A percentile compares a stretch with the other conserved stretches of the same genome.
These are phyloP conservation scores for Sclerotinia minor DNA, from an alignment of 2,329 filamentous ascomycete species.

Conservation along the genomic window DNA sequence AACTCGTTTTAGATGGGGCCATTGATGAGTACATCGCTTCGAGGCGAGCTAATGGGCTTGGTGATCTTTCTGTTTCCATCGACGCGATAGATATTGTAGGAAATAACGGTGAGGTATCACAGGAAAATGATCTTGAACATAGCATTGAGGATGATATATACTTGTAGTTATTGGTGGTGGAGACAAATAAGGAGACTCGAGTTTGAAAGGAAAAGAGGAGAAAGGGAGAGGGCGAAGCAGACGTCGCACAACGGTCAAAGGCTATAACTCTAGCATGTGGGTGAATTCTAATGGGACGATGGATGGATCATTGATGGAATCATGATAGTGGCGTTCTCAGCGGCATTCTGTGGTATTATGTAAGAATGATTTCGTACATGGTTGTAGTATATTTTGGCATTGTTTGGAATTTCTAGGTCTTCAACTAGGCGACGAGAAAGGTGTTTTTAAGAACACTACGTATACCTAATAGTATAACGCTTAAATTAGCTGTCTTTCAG, in stretches of 20 bases:
- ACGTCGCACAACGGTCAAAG: neutral
- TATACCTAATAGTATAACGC: conserved; percentile 7
- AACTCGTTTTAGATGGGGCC: conserved; percentile 29
- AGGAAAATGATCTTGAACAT: neutral
- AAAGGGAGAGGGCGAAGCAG: neutral
- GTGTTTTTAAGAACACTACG: neutral
- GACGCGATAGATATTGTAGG: conserved; percentile 1
- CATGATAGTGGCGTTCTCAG: neutral
- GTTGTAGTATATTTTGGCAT: neutral
- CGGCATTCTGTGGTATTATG: neutral
- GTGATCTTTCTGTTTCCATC: neutral
- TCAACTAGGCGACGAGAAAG: neutral
- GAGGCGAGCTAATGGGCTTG: conserved; percentile 19
- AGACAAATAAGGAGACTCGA: neutral
- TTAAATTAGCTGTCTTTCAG: neutral
- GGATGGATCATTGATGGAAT: neutral
- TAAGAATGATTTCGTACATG: neutral
- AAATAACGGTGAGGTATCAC: neutral
- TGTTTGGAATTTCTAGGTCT: neutral
- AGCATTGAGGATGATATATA: neutral
- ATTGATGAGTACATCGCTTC: conserved; percentile 27
- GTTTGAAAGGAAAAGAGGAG: neutral
- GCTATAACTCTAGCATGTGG: neutral
- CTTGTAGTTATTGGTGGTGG: neutral
- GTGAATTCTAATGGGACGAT: neutral